A percentile compares a stretch with the other conserved stretches of the same genome.
phyloP scores from a whole-genome alignment of 2,329 filamentous ascomycete genomes.

The Pyricularia grisea region DNA sequence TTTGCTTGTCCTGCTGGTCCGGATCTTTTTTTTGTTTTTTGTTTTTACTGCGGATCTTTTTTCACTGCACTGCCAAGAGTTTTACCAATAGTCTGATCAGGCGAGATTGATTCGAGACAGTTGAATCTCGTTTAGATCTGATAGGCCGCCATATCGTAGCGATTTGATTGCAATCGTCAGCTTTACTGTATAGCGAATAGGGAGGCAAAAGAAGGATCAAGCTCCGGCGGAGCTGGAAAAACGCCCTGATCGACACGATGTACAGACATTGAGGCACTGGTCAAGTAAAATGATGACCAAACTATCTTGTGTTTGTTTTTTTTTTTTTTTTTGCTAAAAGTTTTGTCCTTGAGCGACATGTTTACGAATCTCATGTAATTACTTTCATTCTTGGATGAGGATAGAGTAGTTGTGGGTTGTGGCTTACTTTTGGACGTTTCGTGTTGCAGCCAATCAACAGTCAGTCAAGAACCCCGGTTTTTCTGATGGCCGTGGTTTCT shows the following conservation, averaged over 20 bases:
- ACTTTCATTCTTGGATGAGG: background rate
- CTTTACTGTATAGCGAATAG: background rate
- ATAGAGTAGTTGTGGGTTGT: background rate
- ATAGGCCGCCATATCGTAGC: background rate
- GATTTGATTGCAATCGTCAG: background rate
- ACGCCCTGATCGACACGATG: background rate
- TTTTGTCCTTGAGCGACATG: background rate
- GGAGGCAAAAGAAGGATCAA: background rate
- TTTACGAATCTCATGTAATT: background rate
- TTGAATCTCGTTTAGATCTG: background rate
- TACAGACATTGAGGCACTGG: background rate
- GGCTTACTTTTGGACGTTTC: background rate
- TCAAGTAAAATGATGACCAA: background rate
- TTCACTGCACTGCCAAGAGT: background rate
- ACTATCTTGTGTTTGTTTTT: background rate
- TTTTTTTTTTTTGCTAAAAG: background rate
- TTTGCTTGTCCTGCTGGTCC: background rate
- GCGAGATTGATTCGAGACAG: background rate
- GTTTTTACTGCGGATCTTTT: background rate
- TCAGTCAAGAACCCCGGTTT: background rate
- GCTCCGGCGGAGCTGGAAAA: background rate
- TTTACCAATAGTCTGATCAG: background rate
- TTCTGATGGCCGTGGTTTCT: background rate
- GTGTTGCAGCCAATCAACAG: background rate
- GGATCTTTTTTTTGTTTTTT: background rate